phyloP scores from a whole-genome alignment of 2,329 filamentous ascomycete genomes.

The Alternaria ventricosa region DNA sequence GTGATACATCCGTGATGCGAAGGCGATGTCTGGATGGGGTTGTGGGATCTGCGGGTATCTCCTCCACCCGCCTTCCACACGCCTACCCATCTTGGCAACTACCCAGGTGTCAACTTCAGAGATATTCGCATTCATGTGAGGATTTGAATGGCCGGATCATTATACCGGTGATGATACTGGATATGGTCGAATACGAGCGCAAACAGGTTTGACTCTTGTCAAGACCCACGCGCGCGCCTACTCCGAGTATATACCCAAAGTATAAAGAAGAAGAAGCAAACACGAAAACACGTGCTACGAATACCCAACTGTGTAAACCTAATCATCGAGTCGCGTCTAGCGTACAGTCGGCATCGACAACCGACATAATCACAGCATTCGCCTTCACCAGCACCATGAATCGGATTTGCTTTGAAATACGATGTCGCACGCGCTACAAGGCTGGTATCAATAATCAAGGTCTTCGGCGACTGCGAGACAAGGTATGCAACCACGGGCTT shows the following conservation, averaged over 20 bases:
- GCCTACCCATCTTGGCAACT: not conserved
- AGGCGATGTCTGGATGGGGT: not conserved
- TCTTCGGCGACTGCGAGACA: not conserved
- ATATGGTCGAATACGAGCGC: not conserved
- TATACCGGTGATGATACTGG: not conserved
- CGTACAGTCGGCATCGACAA: not conserved
- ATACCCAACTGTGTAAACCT: not conserved
- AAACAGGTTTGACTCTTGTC: not conserved
- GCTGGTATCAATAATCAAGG: not conserved
- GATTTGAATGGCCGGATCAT: not conserved
- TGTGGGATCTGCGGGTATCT: not conserved
- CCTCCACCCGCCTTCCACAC: not conserved
- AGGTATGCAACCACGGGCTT: not conserved
- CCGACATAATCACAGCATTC: not conserved
- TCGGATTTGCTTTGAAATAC: not conserved
- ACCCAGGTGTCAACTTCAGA: not conserved
- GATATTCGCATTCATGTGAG: not conserved
- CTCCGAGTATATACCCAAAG: not conserved
- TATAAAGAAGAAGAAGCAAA: not conserved
- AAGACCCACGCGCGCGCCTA: not conserved
- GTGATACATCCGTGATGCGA: not conserved
- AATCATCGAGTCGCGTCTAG: not conserved
- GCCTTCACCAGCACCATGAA: not conserved
- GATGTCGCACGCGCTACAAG: not conserved
- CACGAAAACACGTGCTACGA: not conserved